Conservation (phyloP, 2,329 filamentous ascomycete genomes). For the Aspergillus awamori region DNA sequence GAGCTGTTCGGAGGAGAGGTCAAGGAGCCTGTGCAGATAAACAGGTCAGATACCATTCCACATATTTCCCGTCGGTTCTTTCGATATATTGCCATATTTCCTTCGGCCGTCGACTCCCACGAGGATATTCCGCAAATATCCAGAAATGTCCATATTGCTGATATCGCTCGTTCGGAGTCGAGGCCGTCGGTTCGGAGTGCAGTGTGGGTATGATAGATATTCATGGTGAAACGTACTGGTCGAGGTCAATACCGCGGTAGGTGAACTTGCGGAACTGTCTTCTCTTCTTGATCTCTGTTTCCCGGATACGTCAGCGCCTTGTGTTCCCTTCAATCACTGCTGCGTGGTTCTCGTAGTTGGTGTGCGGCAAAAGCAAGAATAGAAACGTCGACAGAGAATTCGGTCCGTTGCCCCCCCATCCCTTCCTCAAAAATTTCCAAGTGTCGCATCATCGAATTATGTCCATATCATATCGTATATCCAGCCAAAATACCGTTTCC, state of each 20-base stretch:
- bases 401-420: constrained; percentile 9
- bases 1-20: constrained; percentile 97
- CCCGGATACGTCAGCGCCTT: constrained; percentile 37
- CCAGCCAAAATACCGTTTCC: constrained; percentile 8
- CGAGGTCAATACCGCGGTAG: constrained; percentile 98
- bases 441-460: constrained; percentile 15
- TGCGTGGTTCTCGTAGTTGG: constrained; percentile 17
- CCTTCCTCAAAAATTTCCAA: not conserved
- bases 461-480: constrained; percentile 15
- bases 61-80: constrained; percentile 23
- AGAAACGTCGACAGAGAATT: not conserved
- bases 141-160: not conserved
- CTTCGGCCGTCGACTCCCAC: constrained; percentile 13
- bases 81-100: constrained; percentile 2
- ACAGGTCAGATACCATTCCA: constrained; percentile 28
- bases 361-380: not conserved
- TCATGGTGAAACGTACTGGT: constrained; percentile 74
- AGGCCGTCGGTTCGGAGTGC: not conserved
- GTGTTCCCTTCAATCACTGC: constrained; percentile 17
- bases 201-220: constrained; percentile 10
- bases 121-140: constrained; percentile 7
- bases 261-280: constrained; percentile 99
- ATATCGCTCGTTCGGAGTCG: constrained; percentile 21
- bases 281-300: constrained; percentile 94
- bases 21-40: constrained; percentile 75